Percentiles rank a stretch among this genome's conserved stretches.
Conservation (phyloP, 768 basidiomycete species). For the Jaapia argillacea region DNA sequence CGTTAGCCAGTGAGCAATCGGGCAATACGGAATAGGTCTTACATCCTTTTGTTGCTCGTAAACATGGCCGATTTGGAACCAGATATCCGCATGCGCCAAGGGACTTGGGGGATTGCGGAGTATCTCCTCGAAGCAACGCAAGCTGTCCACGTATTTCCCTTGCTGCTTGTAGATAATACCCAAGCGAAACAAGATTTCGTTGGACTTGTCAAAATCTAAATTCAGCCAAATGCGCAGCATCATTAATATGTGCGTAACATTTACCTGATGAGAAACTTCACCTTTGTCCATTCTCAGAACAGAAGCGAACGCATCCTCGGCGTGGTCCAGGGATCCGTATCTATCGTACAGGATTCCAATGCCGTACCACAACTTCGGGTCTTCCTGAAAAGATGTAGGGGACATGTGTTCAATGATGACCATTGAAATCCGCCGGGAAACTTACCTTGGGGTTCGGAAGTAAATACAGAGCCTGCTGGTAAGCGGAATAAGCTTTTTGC, state of each 20-base stretch:
- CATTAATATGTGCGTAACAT: conserved; percentile 10
- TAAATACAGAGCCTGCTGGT: conserved; percentile 95
- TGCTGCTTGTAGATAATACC: conserved; percentile 99
- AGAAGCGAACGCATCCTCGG: conserved; percentile 96
- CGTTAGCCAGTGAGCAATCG: too few relatives aligned
- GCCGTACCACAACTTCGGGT: conserved; percentile 98
- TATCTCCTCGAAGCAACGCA: conserved; percentile 94
- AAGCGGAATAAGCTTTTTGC: conserved; percentile 96
- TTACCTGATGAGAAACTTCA: conserved; percentile 26
- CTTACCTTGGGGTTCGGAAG: conserved; percentile 89
- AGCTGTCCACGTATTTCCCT: conserved; percentile 80
- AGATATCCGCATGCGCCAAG: conserved; percentile 94
- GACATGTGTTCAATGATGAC: conserved; percentile 5
- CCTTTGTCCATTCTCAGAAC: conserved; percentile 97
- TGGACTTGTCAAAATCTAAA: conserved; percentile 93
- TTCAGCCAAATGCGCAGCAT: not conserved
- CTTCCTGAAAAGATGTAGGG: conserved; percentile 44
- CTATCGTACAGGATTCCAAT: conserved; percentile 99
- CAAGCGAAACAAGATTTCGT: conserved; percentile 95
- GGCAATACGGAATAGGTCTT: conserved; percentile 18
- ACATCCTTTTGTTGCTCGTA: conserved; percentile 97
- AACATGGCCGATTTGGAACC: conserved; percentile 99
- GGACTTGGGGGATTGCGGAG: conserved; percentile 93
- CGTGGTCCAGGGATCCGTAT: conserved; percentile 96
- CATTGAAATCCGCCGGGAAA: too few relatives aligned